A percentile compares a stretch with the other conserved stretches of the same genome.
These are phyloP conservation scores for Lavandula angustifolia DNA, from an alignment of 257 asterid species.

Conservation along the genomic window DNA sequence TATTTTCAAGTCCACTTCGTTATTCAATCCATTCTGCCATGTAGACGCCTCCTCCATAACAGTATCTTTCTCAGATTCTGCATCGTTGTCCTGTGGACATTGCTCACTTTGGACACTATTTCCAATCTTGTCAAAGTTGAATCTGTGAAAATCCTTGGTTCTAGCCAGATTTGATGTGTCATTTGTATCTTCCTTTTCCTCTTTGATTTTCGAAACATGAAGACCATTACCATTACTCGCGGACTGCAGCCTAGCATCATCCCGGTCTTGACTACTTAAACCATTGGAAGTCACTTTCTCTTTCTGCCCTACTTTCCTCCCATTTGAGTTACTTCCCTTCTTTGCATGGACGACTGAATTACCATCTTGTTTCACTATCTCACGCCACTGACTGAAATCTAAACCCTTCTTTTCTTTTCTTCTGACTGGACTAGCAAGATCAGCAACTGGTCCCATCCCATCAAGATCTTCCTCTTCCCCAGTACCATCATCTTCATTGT, in stretches of 20 bases:
- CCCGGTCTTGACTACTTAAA: conserved; percentile 22
- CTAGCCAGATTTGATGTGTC: conserved; percentile 27
- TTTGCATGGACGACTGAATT: conserved; percentile 23
- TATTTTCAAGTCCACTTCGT: conserved; percentile 31
- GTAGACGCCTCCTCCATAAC: conserved; percentile 22
- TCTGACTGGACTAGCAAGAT: conserved; percentile 56
- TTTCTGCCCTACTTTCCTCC: conserved; percentile 26
- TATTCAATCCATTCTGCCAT: conserved; percentile 25
- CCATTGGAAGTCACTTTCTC: conserved; percentile 26
- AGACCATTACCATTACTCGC: conserved; percentile 26
- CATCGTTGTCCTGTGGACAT: conserved; percentile 10
- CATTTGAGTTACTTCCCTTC: conserved; percentile 27
- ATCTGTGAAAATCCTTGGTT: conserved; percentile 27
- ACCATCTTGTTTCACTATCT: conserved; percentile 39
- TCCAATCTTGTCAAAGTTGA: conserved; percentile 29
- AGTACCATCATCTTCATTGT: conserved; percentile 36
- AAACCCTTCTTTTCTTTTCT: conserved; percentile 70
- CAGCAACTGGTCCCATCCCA: conserved; percentile 45
- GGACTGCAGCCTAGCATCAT: conserved; percentile 25
- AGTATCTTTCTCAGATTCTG: conserved; percentile 21
- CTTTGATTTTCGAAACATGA: conserved; percentile 24
- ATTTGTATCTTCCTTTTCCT: conserved; percentile 24
- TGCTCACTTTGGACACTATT: conserved; percentile 25
- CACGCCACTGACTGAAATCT: conserved; percentile 61
- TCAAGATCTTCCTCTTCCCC: conserved; percentile 47